Percentiles rank a stretch among this genome's conserved stretches.
phyloP scores from a whole-genome alignment of 108 stramenopile genomes.

The Skeletonema potamos region DNA sequence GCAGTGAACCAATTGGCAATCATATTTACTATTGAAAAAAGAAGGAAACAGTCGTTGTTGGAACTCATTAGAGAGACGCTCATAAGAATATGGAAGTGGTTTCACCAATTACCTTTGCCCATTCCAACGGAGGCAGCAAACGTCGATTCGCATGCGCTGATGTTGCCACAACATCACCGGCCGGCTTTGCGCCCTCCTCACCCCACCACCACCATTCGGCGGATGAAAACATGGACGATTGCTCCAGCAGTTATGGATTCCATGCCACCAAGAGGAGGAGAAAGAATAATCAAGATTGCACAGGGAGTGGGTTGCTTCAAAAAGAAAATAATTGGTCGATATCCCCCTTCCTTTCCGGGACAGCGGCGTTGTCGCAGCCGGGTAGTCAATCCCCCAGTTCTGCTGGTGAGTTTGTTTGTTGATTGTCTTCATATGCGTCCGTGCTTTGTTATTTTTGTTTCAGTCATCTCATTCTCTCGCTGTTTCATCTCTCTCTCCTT shows the following conservation, averaged over 20 bases:
- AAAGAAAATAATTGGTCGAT: constrained; percentile 13
- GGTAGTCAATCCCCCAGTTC: constrained; percentile 2
- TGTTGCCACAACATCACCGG: background rate
- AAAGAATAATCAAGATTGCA: constrained; percentile 47
- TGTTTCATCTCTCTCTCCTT: background rate
- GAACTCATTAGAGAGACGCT: background rate
- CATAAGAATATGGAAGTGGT: constrained; percentile 68
- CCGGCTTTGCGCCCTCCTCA: background rate
- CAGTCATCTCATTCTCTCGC: background rate
- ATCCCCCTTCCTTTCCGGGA: constrained; percentile 10
- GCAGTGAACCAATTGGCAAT: no score
- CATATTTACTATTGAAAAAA: background rate
- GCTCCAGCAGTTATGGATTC: constrained; percentile 36
- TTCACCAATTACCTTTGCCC: constrained; percentile 62
- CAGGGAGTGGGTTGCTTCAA: background rate
- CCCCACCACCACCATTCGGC: constrained; percentile 11
- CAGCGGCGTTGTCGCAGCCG: background rate
- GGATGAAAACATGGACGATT: constrained; percentile 54
- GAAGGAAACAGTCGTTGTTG: no score
- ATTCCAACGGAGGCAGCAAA: constrained; percentile 50
- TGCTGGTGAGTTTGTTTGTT: constrained; percentile 5
- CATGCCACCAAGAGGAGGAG: constrained; percentile 55
- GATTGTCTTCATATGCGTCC: background rate
- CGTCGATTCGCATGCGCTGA: constrained; percentile 43
- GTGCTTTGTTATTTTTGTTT: background rate